Evolutionary conservation across 202 grass and related monocot species (phyloP).

Genomic region (Setaria italica): DNA sequence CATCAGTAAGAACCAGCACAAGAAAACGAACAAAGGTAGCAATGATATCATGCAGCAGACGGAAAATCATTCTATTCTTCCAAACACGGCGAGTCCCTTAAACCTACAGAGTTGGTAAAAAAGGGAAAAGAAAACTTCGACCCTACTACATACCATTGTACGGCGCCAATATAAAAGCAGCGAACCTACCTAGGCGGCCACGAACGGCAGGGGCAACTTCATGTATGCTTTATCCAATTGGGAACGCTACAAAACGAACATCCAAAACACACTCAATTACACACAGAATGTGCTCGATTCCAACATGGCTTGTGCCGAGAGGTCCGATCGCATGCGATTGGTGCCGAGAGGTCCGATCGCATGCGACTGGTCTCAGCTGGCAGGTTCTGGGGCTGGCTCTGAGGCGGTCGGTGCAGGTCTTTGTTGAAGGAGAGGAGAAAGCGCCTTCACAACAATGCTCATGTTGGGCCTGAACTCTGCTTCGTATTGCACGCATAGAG

Average conservation of each 20-base stretch:
- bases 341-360: background rate
- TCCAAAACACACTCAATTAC: conserved; percentile 25
- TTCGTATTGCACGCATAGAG: conserved; percentile 92
- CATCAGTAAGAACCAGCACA: background rate
- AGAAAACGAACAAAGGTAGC: background rate
- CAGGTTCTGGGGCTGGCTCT: conserved; percentile 25
- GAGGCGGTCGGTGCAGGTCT: conserved; percentile 35
- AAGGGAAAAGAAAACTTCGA: background rate
- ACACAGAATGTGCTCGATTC: conserved; percentile 31
- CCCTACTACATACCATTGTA: conserved; percentile 45
- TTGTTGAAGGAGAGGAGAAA: conserved; percentile 76
- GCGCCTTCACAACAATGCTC: conserved; percentile 92
- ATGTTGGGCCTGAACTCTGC: conserved; percentile 95
- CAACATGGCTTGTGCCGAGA: background rate
- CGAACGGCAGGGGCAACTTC: background rate
- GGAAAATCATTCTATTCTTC: conserved; percentile 40
- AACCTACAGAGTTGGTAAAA: conserved; percentile 13
- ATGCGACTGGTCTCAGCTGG: conserved; percentile 5
- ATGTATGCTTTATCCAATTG: conserved; percentile 18
- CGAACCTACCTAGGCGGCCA: background rate
- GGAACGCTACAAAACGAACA: conserved; percentile 28
- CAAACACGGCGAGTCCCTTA: background rate
- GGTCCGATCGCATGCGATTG: background rate
- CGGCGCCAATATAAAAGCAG: conserved; percentile 33
- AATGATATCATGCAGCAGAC: background rate